Evolutionary conservation across 1,284 basidiomycete species (phyloP), one percentile per base, ranked within the genome.

Genomic region (Flammula alnicola): DNA sequence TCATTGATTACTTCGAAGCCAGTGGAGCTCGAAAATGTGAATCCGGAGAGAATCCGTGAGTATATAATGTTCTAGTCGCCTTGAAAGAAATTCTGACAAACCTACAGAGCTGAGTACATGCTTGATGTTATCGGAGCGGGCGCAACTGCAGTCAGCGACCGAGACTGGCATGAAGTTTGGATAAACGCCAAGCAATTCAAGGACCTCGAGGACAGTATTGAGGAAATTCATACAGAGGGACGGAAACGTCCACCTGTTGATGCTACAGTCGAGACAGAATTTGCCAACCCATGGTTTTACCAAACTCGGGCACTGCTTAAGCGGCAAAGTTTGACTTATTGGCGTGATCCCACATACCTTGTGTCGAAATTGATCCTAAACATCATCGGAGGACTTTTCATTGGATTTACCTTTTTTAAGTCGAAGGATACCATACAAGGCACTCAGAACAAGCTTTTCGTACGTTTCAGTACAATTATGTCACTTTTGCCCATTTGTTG

Each of bases 361-460:
- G 75, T 85, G 66, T 78, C 84, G 20, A 90, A 91, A 68, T 61
- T 88, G 22, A 71, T 66, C 7, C 63, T 83, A 38, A 80, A 80
- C 58, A 70, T 77, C 36, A 62, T 74, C n/a, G 67, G 67, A 4
- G 80, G 78, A 1, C 69, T 86, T 0, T 80, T 86, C 58, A 81
- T 86, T 45, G 84, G 83, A 5, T 83, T 85, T 57, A 80, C 81
- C 0, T 85, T 90, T 75, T 91, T 79, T 75, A 76, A 82, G 52
- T 71, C 84, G 1, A 79, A 80, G 52, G 72, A 78, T 48, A 75
- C 78, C 0, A 75, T 82, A 40, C 82, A 85, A 56, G 87, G 83
- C 27, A 81, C 80, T 1, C 89, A 91, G 67, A 86, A 88, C 67
- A 85, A 88, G 66, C 77, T 91, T 37, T 91, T 91, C 63, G 79